Percentiles rank a stretch among this genome's conserved stretches.
Conservation (phyloP, 2,329 filamentous ascomycete genomes). For the Colletotrichum tamarilloi region DNA sequence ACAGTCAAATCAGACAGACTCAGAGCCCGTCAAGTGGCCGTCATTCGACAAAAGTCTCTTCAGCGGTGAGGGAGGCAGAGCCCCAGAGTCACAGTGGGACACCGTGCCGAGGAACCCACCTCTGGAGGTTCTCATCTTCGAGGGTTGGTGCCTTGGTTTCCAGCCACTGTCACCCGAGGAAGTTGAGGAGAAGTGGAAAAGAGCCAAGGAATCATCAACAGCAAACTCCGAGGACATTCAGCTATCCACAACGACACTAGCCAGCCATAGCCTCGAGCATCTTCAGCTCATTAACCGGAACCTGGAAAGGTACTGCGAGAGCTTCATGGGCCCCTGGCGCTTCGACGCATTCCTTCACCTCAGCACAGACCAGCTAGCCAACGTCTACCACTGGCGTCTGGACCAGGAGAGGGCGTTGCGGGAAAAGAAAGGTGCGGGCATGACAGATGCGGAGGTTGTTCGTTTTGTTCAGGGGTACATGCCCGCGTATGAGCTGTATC, state of each 20-base stretch:
- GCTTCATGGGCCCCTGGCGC: slow-evolving; percentile 32
- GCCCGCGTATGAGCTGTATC: slow-evolving; percentile 32
- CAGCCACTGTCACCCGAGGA: slow-evolving; percentile 1
- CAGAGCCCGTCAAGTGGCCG: slow-evolving; percentile 14
- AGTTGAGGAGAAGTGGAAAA: slow-evolving; percentile 23
- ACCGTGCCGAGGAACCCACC: slow-evolving; percentile 19
- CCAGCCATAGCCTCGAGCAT: slow-evolving; percentile 15
- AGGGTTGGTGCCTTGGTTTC: slow-evolving; percentile 34
- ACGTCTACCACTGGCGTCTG: slow-evolving; percentile 33
- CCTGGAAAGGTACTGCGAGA: slow-evolving; percentile 27
- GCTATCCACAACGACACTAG: slow-evolving; percentile 22
- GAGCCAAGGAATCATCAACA: slow-evolving; percentile 1
- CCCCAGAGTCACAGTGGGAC: slow-evolving; percentile 14
- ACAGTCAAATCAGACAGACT: neutral
- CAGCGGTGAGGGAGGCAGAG: slow-evolving; percentile 26
- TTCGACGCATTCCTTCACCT: slow-evolving; percentile 32
- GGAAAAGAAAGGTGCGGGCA: slow-evolving; percentile 31
- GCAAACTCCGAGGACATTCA: neutral
- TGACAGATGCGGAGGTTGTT: slow-evolving; percentile 30
- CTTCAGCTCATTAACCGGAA: slow-evolving; percentile 29
- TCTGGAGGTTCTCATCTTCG: slow-evolving; percentile 29
- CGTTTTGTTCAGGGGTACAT: slow-evolving; percentile 33
- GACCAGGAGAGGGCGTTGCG: slow-evolving; percentile 28
- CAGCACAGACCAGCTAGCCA: slow-evolving; percentile 22
- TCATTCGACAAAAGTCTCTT: slow-evolving; percentile 32